phyloP scores from a whole-genome alignment of 768 basidiomycete species.

The Gyrodon lividus region DNA sequence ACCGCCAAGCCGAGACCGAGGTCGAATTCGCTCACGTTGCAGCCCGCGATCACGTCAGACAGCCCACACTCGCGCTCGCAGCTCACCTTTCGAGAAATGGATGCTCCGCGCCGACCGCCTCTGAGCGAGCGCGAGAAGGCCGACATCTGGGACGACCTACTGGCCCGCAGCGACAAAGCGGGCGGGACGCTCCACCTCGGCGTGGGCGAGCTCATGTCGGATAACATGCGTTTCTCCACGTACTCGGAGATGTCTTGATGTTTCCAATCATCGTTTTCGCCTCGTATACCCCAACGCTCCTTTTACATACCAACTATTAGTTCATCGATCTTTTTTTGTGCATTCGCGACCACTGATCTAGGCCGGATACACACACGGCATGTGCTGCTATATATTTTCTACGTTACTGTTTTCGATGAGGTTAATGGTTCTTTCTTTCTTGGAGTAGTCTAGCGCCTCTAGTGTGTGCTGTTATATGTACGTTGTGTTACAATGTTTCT shows the following conservation, averaged over 20 bases:
- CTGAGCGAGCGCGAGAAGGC: conserved; percentile 71
- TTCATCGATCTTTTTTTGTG: not conserved
- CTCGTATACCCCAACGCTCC: not conserved
- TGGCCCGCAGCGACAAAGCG: conserved; percentile 63
- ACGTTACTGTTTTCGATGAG: conserved; percentile 9
- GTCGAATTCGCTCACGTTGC: conserved; percentile 13
- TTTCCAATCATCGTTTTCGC: too few species aligned
- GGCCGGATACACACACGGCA: conserved; percentile 1
- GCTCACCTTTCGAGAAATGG: conserved; percentile 50
- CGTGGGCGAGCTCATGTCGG: conserved; percentile 46
- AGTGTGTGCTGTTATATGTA: not conserved
- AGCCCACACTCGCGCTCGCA: conserved; percentile 26
- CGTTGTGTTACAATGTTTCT: not conserved
- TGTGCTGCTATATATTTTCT: conserved; percentile 2
- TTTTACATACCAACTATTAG: too few species aligned
- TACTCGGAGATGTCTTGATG: conserved; percentile 19
- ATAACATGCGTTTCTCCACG: conserved; percentile 39
- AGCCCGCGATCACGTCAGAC: conserved; percentile 11
- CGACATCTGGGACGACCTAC: conserved; percentile 66
- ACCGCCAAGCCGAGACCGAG: conserved; percentile 25
- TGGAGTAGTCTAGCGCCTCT: not conserved
- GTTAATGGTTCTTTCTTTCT: conserved; percentile 8
- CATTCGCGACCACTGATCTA: not conserved
- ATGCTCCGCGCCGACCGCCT: conserved; percentile 33
- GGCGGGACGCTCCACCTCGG: conserved; percentile 70